Percentiles rank a stretch among this genome's conserved stretches.
phyloP scores from a whole-genome alignment of 345 rosid species.

The Clausena lansium region DNA sequence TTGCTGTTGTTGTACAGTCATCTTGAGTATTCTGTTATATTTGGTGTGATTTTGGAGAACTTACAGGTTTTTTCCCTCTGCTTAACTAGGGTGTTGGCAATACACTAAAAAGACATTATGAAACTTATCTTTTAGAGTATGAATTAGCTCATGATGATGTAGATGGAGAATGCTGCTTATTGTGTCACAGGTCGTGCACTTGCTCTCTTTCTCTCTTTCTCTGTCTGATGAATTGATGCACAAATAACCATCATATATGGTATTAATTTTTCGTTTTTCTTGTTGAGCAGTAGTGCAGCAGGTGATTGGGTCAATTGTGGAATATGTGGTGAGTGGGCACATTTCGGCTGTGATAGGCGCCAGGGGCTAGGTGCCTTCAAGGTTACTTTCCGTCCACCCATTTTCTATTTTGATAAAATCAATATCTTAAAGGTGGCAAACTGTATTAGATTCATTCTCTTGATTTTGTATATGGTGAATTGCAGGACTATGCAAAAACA shows the following conservation, averaged over 20 bases:
- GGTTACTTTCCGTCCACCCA: slow-evolving; percentile 34
- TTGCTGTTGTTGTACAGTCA: too few relatives aligned
- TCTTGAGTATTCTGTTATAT: background rate
- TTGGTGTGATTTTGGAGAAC: background rate
- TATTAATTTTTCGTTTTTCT: slow-evolving; percentile 22
- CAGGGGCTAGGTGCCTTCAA: slow-evolving; percentile 98
- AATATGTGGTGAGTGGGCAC: slow-evolving; percentile 99
- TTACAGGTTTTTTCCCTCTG: slow-evolving; percentile 5
- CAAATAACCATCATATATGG: background rate
- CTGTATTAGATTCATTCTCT: background rate
- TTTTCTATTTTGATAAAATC: background rate
- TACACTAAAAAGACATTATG: slow-evolving; percentile 91
- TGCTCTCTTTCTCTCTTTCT: background rate
- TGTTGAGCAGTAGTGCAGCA: slow-evolving; percentile 84
- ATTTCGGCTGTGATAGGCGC: slow-evolving; percentile 97
- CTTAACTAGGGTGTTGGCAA: slow-evolving; percentile 86
- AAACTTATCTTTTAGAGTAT: slow-evolving; percentile 91
- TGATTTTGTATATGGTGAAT: slow-evolving; percentile 16
- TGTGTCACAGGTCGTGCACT: slow-evolving; percentile 77
- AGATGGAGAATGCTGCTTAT: slow-evolving; percentile 95
- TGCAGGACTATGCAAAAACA: slow-evolving; percentile 96
- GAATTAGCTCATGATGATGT: slow-evolving; percentile 99
- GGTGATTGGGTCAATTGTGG: slow-evolving; percentile 99
- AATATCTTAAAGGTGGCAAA: background rate
- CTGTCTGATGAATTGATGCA: background rate